These are phyloP conservation scores for Tulasnella sp. DNA, from an alignment of 768 basidiomycete genomes.

Conservation along the genomic window DNA sequence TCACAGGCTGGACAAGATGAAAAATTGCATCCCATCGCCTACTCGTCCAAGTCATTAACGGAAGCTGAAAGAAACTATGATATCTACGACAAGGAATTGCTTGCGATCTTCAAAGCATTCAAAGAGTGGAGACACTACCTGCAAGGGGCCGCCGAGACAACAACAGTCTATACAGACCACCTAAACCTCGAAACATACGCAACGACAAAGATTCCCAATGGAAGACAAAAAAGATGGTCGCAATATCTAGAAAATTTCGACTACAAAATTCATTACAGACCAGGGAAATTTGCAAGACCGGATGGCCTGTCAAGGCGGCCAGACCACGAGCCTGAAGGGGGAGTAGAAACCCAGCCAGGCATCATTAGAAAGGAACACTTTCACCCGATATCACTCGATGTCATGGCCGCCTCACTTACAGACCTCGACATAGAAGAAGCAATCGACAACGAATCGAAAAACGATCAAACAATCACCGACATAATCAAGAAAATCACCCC, in stretches of 20 bases:
- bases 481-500: no score
- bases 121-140: slow-evolving; percentile 7
- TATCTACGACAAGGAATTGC: slow-evolving; percentile 16
- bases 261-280: neutral
- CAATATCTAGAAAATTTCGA: neutral
- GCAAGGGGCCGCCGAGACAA: neutral
- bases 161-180: neutral
- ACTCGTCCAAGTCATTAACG: neutral
- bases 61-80: neutral
- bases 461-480: no score
- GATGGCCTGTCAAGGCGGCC: neutral
- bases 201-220: neutral
- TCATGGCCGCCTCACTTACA: neutral
- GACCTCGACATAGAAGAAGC: no score
- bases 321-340: neutral
- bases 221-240: neutral
- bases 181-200: neutral
- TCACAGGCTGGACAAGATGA: neutral
- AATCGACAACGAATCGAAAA: neutral
- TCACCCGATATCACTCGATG: neutral
- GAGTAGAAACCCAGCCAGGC: neutral
- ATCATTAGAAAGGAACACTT: neutral
- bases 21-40: neutral
- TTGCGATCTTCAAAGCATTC: neutral
- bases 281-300: neutral